A percentile compares a stretch with the other conserved stretches of the same genome.
These are phyloP conservation scores for Plasmodium knowlesi DNA, from an alignment of 169 alveolate genomes.

Conservation along the genomic window DNA sequence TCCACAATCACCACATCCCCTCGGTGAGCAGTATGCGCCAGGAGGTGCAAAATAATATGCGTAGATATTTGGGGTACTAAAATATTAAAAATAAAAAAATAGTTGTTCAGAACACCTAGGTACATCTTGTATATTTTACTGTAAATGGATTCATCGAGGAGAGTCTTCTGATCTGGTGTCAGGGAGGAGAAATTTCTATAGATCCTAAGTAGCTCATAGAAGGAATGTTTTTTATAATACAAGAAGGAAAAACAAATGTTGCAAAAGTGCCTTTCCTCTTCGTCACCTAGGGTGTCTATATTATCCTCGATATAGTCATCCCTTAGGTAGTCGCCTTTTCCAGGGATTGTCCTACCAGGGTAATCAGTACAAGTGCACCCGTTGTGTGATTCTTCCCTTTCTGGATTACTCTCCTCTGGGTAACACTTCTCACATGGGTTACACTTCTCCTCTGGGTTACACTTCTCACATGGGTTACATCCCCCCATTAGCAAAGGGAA, in stretches of 20 bases:
- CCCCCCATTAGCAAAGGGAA: background rate
- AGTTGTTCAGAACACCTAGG: constrained; percentile 30
- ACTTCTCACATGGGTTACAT: background rate
- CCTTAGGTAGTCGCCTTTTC: background rate
- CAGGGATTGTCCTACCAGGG: background rate
- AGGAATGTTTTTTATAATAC: constrained; percentile 68
- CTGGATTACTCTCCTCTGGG: background rate
- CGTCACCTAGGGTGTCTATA: constrained; percentile 2
- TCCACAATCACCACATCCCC: background rate
- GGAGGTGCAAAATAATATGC: constrained; percentile 20
- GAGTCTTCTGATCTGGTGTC: constrained; percentile 28
- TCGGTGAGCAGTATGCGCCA: constrained; percentile 25
- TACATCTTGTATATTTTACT: constrained; percentile 47
- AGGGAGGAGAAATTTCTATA: constrained; percentile 13
- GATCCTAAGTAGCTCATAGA: constrained; percentile 60
- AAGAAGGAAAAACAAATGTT: constrained; percentile 70
- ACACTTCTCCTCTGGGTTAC: background rate
- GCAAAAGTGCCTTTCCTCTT: constrained; percentile 70
- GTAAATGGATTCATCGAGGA: constrained; percentile 54
- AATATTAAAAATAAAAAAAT: constrained; percentile 49
- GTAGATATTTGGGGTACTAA: constrained; percentile 67
- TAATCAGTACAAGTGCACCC: background rate
- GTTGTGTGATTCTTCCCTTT: background rate
- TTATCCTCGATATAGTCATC: background rate
- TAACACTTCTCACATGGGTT: background rate